These are phyloP conservation scores for Leucocoprinus sp. DNA, from an alignment of 768 basidiomycete species.

Conservation along the genomic window DNA sequence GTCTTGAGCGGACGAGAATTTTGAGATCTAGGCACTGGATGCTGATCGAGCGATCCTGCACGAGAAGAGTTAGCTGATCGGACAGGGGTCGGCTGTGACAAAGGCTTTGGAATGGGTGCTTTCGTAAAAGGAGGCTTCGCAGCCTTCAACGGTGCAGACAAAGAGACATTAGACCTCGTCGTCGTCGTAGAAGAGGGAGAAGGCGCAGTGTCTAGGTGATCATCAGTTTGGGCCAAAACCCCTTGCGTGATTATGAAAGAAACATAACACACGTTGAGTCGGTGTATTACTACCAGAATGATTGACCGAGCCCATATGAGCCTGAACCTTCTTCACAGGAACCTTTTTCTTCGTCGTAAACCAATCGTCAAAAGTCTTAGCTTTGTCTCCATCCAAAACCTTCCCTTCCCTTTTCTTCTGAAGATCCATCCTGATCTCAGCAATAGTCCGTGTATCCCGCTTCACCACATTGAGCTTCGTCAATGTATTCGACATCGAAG, in stretches of 20 bases:
- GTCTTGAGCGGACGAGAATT: constrained; percentile 15
- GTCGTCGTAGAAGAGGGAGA: constrained; percentile 9
- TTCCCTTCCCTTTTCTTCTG: constrained; percentile 42
- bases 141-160: constrained; percentile 6
- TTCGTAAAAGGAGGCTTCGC: constrained; percentile 6
- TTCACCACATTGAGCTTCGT: constrained; percentile 69
- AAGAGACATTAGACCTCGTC: constrained; percentile 12
- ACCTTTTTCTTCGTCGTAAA: constrained; percentile 55
- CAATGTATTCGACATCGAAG: constrained; percentile 58
- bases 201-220: constrained; percentile 6
- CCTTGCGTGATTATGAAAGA: constrained; percentile 3
- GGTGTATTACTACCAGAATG: constrained; percentile 37
- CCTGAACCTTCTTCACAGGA: constrained; percentile 18
- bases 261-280: constrained; percentile 31
- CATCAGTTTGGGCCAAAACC: constrained; percentile 1
- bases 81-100: constrained; percentile 14
- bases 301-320: constrained; percentile 18
- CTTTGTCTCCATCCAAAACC: constrained; percentile 67
- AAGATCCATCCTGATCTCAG: constrained; percentile 69
- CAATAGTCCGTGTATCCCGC: constrained; percentile 73
- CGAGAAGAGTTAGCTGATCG: constrained; percentile 4
- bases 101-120: constrained; percentile 13
- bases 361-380: constrained; percentile 70
- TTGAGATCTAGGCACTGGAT: constrained; percentile 4
- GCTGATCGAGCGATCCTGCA: constrained; percentile 4